These are phyloP conservation scores for Populus tremula DNA, from an alignment of 345 rosid species.

Conservation along the genomic window DNA sequence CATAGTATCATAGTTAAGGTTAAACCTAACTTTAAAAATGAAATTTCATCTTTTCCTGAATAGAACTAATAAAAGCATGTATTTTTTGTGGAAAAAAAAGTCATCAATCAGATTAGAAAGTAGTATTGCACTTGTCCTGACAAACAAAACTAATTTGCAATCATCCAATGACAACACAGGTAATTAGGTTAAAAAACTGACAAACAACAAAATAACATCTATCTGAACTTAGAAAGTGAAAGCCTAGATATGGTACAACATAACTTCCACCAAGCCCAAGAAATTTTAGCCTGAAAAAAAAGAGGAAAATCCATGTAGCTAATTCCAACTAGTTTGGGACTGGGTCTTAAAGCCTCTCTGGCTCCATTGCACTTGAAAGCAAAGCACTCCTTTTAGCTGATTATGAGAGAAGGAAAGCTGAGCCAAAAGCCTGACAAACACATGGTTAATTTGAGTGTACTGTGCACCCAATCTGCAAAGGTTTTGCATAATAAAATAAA, in stretches of 20 bases:
- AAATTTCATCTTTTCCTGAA: not conserved
- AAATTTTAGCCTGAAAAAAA: not conserved
- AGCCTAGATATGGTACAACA: not conserved
- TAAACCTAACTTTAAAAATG: not conserved
- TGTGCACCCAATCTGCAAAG: not conserved
- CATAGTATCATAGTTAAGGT: not conserved
- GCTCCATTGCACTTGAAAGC: not conserved
- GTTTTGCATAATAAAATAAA: not conserved
- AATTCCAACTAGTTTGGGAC: not conserved
- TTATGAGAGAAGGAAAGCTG: not conserved
- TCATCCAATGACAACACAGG: not conserved
- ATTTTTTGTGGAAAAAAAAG: not conserved
- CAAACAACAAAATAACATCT: not conserved
- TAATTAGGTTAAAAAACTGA: not conserved
- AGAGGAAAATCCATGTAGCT: not conserved
- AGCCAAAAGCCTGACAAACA: not conserved
- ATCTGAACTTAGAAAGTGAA: not conserved
- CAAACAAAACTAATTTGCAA: not conserved
- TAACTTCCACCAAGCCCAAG: too few species aligned
- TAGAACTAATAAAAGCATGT: not conserved
- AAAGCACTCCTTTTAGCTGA: not conserved
- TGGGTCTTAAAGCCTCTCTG: not conserved
- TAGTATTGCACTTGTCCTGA: not conserved
- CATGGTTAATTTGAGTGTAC: not conserved
- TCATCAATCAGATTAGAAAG: not conserved